phyloP scores from a whole-genome alignment of 2,329 filamentous ascomycete species.

The Podosphaera aphanis region DNA sequence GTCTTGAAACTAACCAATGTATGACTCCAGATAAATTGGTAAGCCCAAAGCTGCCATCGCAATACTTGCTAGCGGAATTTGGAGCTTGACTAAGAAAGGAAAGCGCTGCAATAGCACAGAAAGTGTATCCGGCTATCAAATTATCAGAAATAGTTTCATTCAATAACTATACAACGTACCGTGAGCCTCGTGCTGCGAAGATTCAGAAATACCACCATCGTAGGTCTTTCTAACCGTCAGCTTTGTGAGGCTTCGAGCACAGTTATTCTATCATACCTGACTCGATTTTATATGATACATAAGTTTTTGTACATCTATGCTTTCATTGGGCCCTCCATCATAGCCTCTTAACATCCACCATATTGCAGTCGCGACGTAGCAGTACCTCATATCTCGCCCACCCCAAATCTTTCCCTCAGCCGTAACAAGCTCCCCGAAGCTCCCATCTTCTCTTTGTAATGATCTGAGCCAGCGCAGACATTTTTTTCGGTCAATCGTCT shows the following conservation, averaged over 20 bases:
- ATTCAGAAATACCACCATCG: conserved; percentile 16
- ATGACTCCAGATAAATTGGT: conserved; percentile 17
- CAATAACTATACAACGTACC: conserved; percentile 6
- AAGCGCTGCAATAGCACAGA: conserved; percentile 62
- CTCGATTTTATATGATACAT: conserved; percentile 46
- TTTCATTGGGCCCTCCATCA: conserved; percentile 32
- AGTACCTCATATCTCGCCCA: conserved; percentile 66
- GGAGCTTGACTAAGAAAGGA: conserved; percentile 31
- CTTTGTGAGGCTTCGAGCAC: neutral
- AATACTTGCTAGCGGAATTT: conserved; percentile 4
- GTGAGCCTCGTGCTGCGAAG: conserved; percentile 15
- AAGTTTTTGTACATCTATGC: conserved; percentile 52
- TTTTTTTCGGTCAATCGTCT: conserved; percentile 39
- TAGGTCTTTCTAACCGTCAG: conserved; percentile 12
- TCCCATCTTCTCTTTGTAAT: conserved; percentile 65
- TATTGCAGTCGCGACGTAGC: conserved; percentile 61
- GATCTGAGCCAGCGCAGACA: conserved; percentile 51
- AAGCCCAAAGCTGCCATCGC: conserved; percentile 11
- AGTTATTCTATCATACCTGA: conserved; percentile 21
- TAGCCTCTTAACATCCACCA: conserved; percentile 58
- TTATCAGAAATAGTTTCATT: conserved; percentile 4
- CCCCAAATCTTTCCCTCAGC: conserved; percentile 38
- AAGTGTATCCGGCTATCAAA: conserved; percentile 57
- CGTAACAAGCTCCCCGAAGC: conserved; percentile 65
- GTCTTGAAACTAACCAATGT: conserved; percentile 38